Evolutionary conservation across 2,329 filamentous ascomycete genomes (phyloP), one percentile per base, ranked within the genome.

Genomic region (Neodidymelliopsis sp.): DNA sequence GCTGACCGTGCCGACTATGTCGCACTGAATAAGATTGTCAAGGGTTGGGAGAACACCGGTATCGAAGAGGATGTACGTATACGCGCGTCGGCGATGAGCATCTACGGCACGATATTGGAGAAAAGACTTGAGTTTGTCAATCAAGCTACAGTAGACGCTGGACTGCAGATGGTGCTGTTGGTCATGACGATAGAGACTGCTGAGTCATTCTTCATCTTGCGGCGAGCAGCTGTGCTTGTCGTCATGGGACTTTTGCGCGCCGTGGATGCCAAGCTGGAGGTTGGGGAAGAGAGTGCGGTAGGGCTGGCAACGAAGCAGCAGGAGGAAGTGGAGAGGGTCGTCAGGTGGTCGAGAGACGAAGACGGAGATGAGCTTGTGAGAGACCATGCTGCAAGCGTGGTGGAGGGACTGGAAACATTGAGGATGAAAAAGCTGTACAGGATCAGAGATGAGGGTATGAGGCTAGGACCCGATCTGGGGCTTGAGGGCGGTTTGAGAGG

Each of bases 361-460:
- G 88, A 91, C 68, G 80, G 78, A 18, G 88, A 91, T 65, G 86
- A 81, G 0, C 72, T 91, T 30, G 88, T 89, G 9, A 79, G 79
- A 54, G 79, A 85, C 59, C 87, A 91, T 69, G 86, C 86, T 2
- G 74, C 73, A 23, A 85, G 85, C 59, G 85, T 87, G n/a, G 68
- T 85, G 9, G 87, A 90, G 66, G 86, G 82, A 37, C 64, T 91
- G 52, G 80, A 85, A 57, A 82, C 79, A 49, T 86, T 84, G 82
- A 78, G 80, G 49, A 71, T 86, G 67, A 77, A 80, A 43, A 76
- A 70, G 41, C 56, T 84, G 45, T 65, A 84, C 30, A 77, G 76
- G 18, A 54, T 72, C 16, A 60, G 56, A 40, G 62, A 65, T 9
- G 57, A 65, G 38, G 59, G 62, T 6, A 12, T 62, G 11, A 52